Evolutionary conservation across 495 filamentous ascomycete genomes (phyloP).

Genomic region (Haplographium delicatum): DNA sequence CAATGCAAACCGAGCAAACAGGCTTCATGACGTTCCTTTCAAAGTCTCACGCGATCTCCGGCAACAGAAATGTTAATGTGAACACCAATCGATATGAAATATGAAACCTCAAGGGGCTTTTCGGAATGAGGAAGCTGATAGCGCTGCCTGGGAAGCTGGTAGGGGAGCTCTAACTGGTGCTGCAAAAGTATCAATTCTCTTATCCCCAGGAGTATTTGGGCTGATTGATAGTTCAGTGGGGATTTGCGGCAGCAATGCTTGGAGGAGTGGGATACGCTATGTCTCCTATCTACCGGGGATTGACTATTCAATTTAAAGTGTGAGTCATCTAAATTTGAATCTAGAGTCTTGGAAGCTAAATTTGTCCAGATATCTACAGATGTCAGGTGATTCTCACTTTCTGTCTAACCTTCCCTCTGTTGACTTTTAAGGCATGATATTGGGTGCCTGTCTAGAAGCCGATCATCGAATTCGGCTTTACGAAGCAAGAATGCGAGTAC

Average conservation of each 20-base stretch:
- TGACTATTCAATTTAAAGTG: conserved; percentile 90
- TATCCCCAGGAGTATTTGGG: neutral
- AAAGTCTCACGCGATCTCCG: conserved; percentile 7
- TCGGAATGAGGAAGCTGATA: conserved; percentile 51
- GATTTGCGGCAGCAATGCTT: conserved; percentile 49
- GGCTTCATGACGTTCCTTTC: conserved; percentile 5
- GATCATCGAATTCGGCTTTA: conserved; percentile 70
- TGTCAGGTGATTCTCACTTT: conserved; percentile 48
- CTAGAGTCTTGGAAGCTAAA: conserved; percentile 2
- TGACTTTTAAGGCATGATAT: conserved; percentile 54
- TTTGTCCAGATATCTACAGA: conserved; percentile 66
- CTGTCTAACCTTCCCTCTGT: neutral
- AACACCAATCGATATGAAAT: conserved; percentile 1
- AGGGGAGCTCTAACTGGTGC: conserved; percentile 57
- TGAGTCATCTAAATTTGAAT: conserved; percentile 35
- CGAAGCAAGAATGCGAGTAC: conserved; percentile 54
- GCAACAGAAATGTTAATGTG: conserved; percentile 10
- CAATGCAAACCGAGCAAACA: conserved; percentile 1
- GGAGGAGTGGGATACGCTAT: conserved; percentile 51
- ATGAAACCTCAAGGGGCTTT: conserved; percentile 22
- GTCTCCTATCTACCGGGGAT: conserved; percentile 70
- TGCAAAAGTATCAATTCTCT: conserved; percentile 38
- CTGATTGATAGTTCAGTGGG: conserved; percentile 48
- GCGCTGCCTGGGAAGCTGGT: conserved; percentile 56
- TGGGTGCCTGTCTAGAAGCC: conserved; percentile 80